These are phyloP conservation scores for Serendipita indica DNA, from an alignment of 768 basidiomycete species.

Conservation along the genomic window DNA sequence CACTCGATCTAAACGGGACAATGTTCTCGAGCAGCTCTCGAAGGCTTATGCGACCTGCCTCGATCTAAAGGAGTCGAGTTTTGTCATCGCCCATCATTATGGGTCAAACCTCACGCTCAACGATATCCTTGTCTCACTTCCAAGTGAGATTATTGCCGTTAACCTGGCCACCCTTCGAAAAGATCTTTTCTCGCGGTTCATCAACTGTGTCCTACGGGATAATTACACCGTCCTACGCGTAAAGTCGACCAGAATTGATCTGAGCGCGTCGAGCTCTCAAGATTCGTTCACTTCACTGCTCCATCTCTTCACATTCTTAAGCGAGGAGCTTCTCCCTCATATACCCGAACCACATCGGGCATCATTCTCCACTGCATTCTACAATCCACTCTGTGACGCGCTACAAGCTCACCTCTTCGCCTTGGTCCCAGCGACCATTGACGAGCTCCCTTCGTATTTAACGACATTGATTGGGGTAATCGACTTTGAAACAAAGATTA, in stretches of 20 bases:
- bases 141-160: conserved; percentile 35
- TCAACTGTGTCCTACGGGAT: conserved; percentile 40
- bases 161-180: conserved; percentile 50
- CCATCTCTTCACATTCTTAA: conserved; percentile 46
- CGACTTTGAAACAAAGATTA: conserved; percentile 43
- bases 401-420: conserved; percentile 48
- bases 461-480: conserved; percentile 41
- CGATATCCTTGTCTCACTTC: conserved; percentile 44
- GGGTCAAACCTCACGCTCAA: conserved; percentile 35
- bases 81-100: conserved; percentile 34
- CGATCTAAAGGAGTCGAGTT: conserved; percentile 24
- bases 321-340: conserved; percentile 37
- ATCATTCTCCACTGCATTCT: conserved; percentile 41
- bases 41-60: conserved; percentile 51
- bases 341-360: conserved; percentile 35
- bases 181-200: conserved; percentile 43
- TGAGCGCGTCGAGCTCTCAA: conserved; percentile 33
- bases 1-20: conserved; percentile 39
- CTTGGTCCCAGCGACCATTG: conserved; percentile 40
- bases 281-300: conserved; percentile 44
- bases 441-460: conserved; percentile 47
- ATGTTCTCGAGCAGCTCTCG: conserved; percentile 54
- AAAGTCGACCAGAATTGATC: conserved; percentile 21
- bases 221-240: conserved; percentile 28
- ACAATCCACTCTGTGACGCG: conserved; percentile 42